phyloP scores from a whole-genome alignment of 208 protist species.

The Wallacemonas sp. region DNA sequence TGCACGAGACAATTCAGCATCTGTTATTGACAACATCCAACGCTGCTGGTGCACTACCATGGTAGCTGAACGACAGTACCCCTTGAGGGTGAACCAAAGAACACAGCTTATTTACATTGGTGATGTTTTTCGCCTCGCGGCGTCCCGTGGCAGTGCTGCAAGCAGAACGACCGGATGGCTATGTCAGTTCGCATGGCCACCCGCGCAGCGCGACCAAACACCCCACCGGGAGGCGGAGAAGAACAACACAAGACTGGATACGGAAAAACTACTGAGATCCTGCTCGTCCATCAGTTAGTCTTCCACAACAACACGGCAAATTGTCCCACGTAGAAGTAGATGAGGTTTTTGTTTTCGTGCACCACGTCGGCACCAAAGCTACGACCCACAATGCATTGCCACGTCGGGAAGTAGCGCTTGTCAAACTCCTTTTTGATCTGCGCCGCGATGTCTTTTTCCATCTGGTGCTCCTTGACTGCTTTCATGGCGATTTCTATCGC shows the following conservation, averaged over 20 bases:
- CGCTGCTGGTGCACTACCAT: too few species aligned
- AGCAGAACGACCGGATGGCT: too few species aligned
- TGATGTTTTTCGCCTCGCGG: too few species aligned
- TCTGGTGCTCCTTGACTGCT: conserved; percentile 98
- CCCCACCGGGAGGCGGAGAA: too few species aligned
- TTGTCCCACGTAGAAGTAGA: conserved; percentile 99
- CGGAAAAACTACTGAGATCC: too few species aligned
- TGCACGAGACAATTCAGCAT: too few species aligned
- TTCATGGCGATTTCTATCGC: conserved; percentile 97
- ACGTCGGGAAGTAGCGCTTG: conserved; percentile 98
- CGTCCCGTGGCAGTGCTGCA: too few species aligned
- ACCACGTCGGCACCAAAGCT: conserved; percentile 99
- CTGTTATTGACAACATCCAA: too few species aligned
- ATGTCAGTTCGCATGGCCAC: neutral
- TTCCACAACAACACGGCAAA: conserved; percentile 98
- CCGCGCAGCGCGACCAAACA: neutral
- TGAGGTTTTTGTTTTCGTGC: conserved; percentile 99
- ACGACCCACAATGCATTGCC: conserved; percentile 99
- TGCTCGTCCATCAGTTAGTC: conserved; percentile 50
- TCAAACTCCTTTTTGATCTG: conserved; percentile 99
- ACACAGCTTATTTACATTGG: too few species aligned
- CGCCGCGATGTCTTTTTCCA: conserved; percentile 99
- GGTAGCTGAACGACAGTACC: too few species aligned
- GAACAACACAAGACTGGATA: neutral
- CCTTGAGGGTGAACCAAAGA: too few species aligned